These are phyloP conservation scores for Ophiocordyceps camponoti-saundersi DNA, from an alignment of 2,329 filamentous ascomycete species.

Conservation along the genomic window DNA sequence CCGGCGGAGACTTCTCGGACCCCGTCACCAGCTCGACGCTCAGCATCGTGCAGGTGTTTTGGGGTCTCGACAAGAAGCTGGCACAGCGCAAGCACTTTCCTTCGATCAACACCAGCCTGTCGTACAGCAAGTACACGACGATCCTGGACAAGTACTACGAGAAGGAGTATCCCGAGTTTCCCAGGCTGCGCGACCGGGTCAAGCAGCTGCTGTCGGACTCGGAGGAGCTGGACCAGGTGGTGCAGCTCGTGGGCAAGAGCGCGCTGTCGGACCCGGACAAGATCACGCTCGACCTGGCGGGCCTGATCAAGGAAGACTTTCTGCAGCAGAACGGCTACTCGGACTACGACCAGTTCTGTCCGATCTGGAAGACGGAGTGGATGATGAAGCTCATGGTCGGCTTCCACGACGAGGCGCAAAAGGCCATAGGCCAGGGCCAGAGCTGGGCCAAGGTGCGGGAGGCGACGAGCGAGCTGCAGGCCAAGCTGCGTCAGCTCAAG, in stretches of 20 bases:
- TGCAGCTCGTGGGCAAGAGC: constrained; percentile 95
- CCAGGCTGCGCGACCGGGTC: constrained; percentile 79
- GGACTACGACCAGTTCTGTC: constrained; percentile 98
- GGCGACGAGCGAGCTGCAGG: constrained; percentile 73
- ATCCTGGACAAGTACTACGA: constrained; percentile 88
- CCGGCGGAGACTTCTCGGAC: constrained; percentile 97
- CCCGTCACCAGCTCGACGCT: constrained; percentile 89
- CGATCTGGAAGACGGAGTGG: constrained; percentile 98
- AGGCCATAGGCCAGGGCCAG: constrained; percentile 81
- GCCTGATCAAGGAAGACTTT: constrained; percentile 94
- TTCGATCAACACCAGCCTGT: constrained; percentile 86
- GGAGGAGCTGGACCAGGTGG: constrained; percentile 94
- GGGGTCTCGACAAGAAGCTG: constrained; percentile 99
- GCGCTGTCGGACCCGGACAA: constrained; percentile 93
- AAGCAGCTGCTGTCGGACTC: constrained; percentile 87
- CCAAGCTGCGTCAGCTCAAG: constrained; percentile 77
- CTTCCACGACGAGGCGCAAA: constrained; percentile 95
- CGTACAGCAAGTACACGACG: constrained; percentile 91
- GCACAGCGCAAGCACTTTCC: constrained; percentile 98
- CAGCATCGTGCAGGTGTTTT: constrained; percentile 97
- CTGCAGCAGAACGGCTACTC: constrained; percentile 98
- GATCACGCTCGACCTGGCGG: constrained; percentile 88
- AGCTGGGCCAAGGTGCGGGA: constrained; percentile 89
- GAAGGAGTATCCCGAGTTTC: constrained; percentile 87
- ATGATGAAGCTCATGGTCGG: constrained; percentile 99